phyloP scores from a whole-genome alignment of 345 rosid species.

The Lepidium africanum region DNA sequence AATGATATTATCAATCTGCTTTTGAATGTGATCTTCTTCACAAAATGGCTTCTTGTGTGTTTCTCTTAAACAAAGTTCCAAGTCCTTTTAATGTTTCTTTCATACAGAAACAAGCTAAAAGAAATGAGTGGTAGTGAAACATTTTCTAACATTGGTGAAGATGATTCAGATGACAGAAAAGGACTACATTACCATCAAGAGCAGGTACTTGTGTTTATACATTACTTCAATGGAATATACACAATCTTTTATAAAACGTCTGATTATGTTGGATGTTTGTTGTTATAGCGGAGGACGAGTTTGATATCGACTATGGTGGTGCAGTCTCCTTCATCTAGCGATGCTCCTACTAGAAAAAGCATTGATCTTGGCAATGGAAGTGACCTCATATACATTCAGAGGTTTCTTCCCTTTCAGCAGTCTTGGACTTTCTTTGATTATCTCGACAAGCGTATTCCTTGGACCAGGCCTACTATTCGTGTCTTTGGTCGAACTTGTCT shows the following conservation, averaged over 20 bases:
- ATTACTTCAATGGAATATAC: too few relatives aligned
- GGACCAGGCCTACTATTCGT: slow-evolving; percentile 74
- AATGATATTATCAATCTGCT: neutral
- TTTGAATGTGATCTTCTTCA: neutral
- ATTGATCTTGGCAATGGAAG: slow-evolving; percentile 68
- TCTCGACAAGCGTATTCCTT: slow-evolving; percentile 67
- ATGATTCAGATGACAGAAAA: slow-evolving; percentile 16
- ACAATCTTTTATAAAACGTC: neutral
- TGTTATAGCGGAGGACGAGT: slow-evolving; percentile 29
- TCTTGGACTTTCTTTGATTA: slow-evolving; percentile 67
- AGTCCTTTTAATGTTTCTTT: neutral
- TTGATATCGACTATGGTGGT: slow-evolving; percentile 17
- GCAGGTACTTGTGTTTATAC: slow-evolving; percentile 2
- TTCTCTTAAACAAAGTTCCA: neutral
- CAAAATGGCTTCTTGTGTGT: neutral
- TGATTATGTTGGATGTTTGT: neutral
- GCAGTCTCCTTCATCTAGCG: neutral
- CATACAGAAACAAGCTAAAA: slow-evolving; percentile 54
- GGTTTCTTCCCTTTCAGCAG: slow-evolving; percentile 41
- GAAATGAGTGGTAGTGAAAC: slow-evolving; percentile 64
- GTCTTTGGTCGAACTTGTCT: slow-evolving; percentile 63
- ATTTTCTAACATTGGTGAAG: slow-evolving; percentile 38
- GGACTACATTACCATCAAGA: slow-evolving; percentile 44
- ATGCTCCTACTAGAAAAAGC: slow-evolving; percentile 17
- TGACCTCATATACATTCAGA: slow-evolving; percentile 47